A percentile compares a stretch with the other conserved stretches of the same genome.
Evolutionary conservation across 345 rosid species (phyloP).

Genomic region (Salix arbutifolia): DNA sequence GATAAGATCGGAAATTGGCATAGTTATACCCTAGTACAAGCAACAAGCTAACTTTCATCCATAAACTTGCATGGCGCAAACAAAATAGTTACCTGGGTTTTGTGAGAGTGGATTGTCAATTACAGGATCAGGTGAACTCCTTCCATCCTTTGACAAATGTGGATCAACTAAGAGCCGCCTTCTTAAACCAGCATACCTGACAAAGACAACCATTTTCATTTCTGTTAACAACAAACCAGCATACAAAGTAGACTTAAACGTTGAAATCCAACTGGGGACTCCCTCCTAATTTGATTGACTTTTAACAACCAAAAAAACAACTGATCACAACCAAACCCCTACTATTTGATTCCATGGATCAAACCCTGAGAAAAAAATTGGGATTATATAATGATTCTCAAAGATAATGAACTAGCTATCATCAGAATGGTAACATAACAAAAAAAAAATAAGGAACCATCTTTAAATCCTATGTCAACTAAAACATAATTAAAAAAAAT

Average conservation of each 20-base stretch:
- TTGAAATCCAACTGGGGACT: neutral
- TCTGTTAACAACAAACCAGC: neutral
- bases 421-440: neutral
- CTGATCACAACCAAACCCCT: neutral
- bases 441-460: neutral
- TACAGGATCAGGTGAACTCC: constrained; percentile 57
- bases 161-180: constrained; percentile 80
- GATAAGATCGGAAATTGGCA: neutral
- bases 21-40: neutral
- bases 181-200: constrained; percentile 81
- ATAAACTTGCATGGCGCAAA: neutral
- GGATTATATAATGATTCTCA: neutral
- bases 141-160: constrained; percentile 56
- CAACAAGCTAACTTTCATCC: neutral
- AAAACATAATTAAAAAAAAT: neutral
- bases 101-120: constrained; percentile 92
- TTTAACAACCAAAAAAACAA: neutral
- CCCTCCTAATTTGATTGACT: neutral
- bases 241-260: neutral
- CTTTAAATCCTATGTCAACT: neutral
- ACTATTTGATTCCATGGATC: neutral
- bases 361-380: neutral
- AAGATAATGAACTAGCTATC: neutral
- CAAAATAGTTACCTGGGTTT: constrained; percentile 69
- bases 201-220: neutral